phyloP scores from a whole-genome alignment of 805 yeast genomes.

The fission yeast (Schizosaccharomyces pombe) region ASM294v3 CU329670.1:2072501-2073000 shows the following conservation, averaged over 20 bases:
- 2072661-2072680: not conserved
- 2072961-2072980: slow-evolving; percentile 38
- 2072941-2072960: slow-evolving; percentile 33
- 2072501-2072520: slow-evolving; percentile 29
- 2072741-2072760: slow-evolving; percentile 22
- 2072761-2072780: slow-evolving; percentile 40
- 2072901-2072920: slow-evolving; percentile 57
- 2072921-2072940: slow-evolving; percentile 44
- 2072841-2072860: slow-evolving; percentile 29
- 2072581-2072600: not conserved
- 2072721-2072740: slow-evolving; percentile 34
- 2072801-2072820: slow-evolving; percentile 38
- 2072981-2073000: slow-evolving; percentile 9
- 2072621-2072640: slow-evolving; percentile 1
- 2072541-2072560: slow-evolving; percentile 14
- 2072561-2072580: not conserved
- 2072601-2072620: not conserved
- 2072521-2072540: slow-evolving; percentile 2
- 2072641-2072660: not conserved
- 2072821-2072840: slow-evolving; percentile 32
- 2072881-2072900: slow-evolving; percentile 29
- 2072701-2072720: slow-evolving; percentile 33
- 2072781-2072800: slow-evolving; percentile 38
- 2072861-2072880: slow-evolving; percentile 34
- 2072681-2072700: not conserved